Evolutionary conservation across 108 stramenopile genomes (phyloP).

Genomic region (Cyclotella sp.): DNA sequence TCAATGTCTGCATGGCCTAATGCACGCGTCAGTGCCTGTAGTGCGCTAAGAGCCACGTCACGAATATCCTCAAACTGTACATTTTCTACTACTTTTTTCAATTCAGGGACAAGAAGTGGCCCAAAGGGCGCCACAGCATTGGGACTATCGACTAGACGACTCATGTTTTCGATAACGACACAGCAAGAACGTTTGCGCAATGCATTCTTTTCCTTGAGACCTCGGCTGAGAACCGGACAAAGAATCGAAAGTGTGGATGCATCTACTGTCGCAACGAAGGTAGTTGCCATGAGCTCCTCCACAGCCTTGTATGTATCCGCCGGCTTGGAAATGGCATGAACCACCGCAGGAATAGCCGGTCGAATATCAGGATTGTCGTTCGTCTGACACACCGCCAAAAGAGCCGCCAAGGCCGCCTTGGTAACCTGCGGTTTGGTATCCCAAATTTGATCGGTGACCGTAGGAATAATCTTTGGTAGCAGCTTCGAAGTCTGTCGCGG

Average conservation of each 20-base stretch:
- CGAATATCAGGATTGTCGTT: slow-evolving; percentile 87
- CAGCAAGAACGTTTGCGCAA: slow-evolving; percentile 92
- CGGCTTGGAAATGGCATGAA: slow-evolving; percentile 91
- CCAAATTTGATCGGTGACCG: slow-evolving; percentile 84
- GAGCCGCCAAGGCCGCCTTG: slow-evolving; percentile 78
- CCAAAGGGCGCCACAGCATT: slow-evolving; percentile 95
- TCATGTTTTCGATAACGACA: slow-evolving; percentile 98
- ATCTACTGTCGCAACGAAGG: slow-evolving; percentile 96
- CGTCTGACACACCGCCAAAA: slow-evolving; percentile 84
- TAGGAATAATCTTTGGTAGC: slow-evolving; percentile 90
- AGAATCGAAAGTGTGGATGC: slow-evolving; percentile 93
- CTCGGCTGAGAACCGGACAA: slow-evolving; percentile 93
- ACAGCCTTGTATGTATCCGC: slow-evolving; percentile 91
- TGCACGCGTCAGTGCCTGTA: slow-evolving; percentile 81
- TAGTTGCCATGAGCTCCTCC: slow-evolving; percentile 92
- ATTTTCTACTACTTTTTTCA: slow-evolving; percentile 92
- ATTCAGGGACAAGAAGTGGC: slow-evolving; percentile 92
- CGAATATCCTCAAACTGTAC: slow-evolving; percentile 98
- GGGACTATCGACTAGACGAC: slow-evolving; percentile 92
- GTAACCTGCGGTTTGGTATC: slow-evolving; percentile 95
- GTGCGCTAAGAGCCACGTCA: slow-evolving; percentile 89
- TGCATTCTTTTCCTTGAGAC: slow-evolving; percentile 92
- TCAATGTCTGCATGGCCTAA: slow-evolving; percentile 79
- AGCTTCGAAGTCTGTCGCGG: slow-evolving; percentile 68
- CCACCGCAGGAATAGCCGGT: slow-evolving; percentile 89